Conservation (phyloP, 2,329 filamentous ascomycete genomes). For the Colletotrichum sansevieriae region DNA sequence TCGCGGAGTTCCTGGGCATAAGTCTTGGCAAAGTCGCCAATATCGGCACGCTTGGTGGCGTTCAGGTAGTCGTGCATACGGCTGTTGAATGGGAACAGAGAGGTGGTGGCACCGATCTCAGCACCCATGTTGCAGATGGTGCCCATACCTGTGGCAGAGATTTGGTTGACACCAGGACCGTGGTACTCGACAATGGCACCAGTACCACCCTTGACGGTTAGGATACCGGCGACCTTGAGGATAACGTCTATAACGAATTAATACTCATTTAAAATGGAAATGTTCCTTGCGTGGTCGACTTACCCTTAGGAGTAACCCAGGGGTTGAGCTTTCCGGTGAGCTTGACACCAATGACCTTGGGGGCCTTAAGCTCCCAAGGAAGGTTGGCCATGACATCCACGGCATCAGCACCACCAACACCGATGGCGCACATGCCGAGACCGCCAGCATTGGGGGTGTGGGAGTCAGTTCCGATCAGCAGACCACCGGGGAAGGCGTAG, state of each 20-base stretch:
- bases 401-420: slow-evolving; percentile 97
- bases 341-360: slow-evolving; percentile 96
- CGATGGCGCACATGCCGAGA: slow-evolving; percentile 94
- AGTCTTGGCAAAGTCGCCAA: slow-evolving; percentile 87
- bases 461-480: slow-evolving; percentile 97
- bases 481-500: slow-evolving; percentile 98
- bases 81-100: slow-evolving; percentile 97
- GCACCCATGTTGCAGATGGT: slow-evolving; percentile 83
- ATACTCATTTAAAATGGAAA: background rate
- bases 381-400: slow-evolving; percentile 98
- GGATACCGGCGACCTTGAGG: slow-evolving; percentile 94
- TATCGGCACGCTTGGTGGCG: slow-evolving; percentile 89
- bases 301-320: slow-evolving; percentile 94
- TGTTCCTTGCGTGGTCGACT: slow-evolving; percentile 47
- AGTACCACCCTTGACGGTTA: slow-evolving; percentile 98
- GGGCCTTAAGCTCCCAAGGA: slow-evolving; percentile 98
- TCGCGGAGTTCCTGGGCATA: slow-evolving; percentile 89
- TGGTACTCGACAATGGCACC: slow-evolving; percentile 88
- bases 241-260: slow-evolving; percentile 79
- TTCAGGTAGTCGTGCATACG: slow-evolving; percentile 96
- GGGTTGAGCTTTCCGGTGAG: slow-evolving; percentile 90
- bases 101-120: slow-evolving; percentile 88
- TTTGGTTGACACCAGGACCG: slow-evolving; percentile 77
- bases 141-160: slow-evolving; percentile 89
- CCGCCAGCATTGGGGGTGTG: slow-evolving; percentile 98